Evolutionary conservation across 2,329 filamentous ascomycete genomes (phyloP), one percentile per base, ranked within the genome.

Genomic region (Nannizziopsis arthrosporioides): DNA sequence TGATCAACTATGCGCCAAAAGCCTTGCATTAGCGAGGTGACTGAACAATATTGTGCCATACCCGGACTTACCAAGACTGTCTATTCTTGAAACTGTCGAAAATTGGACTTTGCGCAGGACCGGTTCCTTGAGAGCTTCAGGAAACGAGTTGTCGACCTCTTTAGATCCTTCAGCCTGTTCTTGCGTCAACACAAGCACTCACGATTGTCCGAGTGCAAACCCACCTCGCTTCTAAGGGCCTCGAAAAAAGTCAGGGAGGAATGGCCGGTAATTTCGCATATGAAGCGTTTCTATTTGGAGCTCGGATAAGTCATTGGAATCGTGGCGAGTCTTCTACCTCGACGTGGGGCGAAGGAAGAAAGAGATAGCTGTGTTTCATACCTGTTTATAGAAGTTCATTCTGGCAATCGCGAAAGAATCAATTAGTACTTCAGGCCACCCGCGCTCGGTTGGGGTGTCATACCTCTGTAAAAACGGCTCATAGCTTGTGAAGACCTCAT

Each of bases 241-340:
- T 94, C 87, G 61, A 95, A 95, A 66, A 93, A 98, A 2, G 80
- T 90, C 55, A 95, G 73, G 46, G 84, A 84, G 27, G 88, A 93
- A 64, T 94, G 90, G 47, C 92, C 92, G 10, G 88, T 94, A 55
- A 96, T 93, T 63, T 94, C 85, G 67, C 93, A 94, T 52, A 93
- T 94, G 66, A 96, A 98, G 48, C 84, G 81, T 61, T 81, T 85
- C 81, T 90, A 57, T 49, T 14, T 27, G 11, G 42, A 4, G 57
- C 18, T 10, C 30, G 22, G 22, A 27, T 27, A 27, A 27, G 22
- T 27, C 7, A 27, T 27, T 3, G 22, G 22, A 27, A 7, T 27
- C 22, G 22, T 3, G 7, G 22, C 3, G 7, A 19, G 36, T n/a
- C 18, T 7, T 6, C 19, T 15, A 27, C 14, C n/a, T 18, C 22